These are phyloP conservation scores for Kuraishia ogatae DNA, from an alignment of 805 yeast genomes.

Conservation along the genomic window DNA sequence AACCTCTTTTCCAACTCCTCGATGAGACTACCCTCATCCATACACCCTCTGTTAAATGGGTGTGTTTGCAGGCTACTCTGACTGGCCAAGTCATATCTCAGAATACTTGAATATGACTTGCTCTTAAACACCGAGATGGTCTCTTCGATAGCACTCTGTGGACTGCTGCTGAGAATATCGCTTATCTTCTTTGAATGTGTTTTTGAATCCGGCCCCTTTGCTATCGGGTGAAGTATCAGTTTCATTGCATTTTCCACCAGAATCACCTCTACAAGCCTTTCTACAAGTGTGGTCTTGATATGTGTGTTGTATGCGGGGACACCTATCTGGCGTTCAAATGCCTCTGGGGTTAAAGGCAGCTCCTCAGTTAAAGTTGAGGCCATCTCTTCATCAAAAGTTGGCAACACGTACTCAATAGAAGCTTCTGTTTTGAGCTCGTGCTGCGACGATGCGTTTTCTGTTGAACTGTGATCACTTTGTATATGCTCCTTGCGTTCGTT, in stretches of 20 bases:
- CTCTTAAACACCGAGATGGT: background rate
- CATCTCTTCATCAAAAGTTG: no score
- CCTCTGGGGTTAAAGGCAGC: conserved; percentile 14
- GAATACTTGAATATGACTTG: background rate
- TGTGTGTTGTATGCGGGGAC: conserved; percentile 6
- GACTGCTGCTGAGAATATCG: background rate
- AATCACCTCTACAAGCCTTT: background rate
- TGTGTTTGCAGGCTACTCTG: background rate
- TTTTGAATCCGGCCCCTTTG: background rate
- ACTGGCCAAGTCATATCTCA: background rate
- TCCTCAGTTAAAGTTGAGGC: background rate
- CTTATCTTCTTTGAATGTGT: background rate
- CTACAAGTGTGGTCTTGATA: background rate
- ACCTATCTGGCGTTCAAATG: conserved; percentile 10
- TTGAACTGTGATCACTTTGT: no score
- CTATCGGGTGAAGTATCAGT: background rate
- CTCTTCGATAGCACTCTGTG: background rate
- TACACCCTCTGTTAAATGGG: background rate
- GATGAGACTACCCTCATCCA: background rate
- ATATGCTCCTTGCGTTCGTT: background rate
- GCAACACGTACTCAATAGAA: background rate
- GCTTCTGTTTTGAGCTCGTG: background rate
- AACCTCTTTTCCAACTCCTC: background rate
- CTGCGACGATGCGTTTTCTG: no score
- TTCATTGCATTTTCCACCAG: background rate